Conservation (phyloP, 2,329 filamentous ascomycete species). For the Dactylonectria macrodidyma region DNA sequence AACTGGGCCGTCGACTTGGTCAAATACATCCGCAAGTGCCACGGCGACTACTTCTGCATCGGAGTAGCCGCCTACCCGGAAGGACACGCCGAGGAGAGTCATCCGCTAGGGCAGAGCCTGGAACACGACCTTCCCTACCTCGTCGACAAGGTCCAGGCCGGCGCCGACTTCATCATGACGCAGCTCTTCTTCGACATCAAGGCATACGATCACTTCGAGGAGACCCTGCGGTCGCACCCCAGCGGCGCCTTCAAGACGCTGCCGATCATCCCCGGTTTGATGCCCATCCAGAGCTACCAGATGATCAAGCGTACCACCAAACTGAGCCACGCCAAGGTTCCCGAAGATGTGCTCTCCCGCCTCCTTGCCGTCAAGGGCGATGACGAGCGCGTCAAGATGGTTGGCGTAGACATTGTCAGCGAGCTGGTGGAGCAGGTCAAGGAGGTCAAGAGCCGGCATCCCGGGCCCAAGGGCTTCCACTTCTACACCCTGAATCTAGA, state of each 20-base stretch:
- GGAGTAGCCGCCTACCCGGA: constrained; percentile 97
- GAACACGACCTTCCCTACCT: constrained; percentile 91
- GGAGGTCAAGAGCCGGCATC: constrained; percentile 69
- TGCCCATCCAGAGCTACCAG: constrained; percentile 98
- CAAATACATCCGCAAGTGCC: constrained; percentile 85
- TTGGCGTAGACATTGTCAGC: constrained; percentile 85
- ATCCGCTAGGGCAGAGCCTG: constrained; percentile 77
- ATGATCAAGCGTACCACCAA: constrained; percentile 96
- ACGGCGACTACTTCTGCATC: constrained; percentile 96
- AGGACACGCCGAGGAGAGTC: constrained; percentile 91
- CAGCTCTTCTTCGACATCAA: constrained; percentile 95
- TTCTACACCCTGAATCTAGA: constrained; percentile 98
- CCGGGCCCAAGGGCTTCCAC: constrained; percentile 85
- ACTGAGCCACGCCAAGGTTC: constrained; percentile 90
- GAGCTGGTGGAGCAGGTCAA: constrained; percentile 88
- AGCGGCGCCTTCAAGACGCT: constrained; percentile 89
- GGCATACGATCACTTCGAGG: constrained; percentile 87
- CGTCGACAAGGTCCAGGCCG: constrained; percentile 90
- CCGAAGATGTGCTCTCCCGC: constrained; percentile 77
- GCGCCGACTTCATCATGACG: constrained; percentile 98
- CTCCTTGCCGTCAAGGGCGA: constrained; percentile 82
- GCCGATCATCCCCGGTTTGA: constrained; percentile 92
- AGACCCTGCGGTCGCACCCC: constrained; percentile 81
- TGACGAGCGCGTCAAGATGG: constrained; percentile 84
- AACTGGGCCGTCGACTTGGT: constrained; percentile 92